Conservation (phyloP, 2,329 filamentous ascomycete genomes). For the Cercospora sojina region DNA sequence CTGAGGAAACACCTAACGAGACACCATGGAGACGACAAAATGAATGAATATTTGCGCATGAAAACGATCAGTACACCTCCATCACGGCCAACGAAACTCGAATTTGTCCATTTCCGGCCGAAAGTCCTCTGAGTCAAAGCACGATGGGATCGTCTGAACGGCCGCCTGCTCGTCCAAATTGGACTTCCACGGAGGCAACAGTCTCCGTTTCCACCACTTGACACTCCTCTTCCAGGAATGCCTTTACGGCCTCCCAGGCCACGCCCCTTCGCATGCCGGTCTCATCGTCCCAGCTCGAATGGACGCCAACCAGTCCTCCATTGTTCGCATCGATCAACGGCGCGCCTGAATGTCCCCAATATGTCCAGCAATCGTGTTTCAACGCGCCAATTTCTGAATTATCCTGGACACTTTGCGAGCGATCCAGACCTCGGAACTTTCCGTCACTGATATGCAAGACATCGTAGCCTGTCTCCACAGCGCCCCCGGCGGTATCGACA, state of each 20-base stretch:
- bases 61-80: neutral
- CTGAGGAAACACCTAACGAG: neutral
- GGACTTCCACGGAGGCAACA: neutral
- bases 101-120: neutral
- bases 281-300: slow-evolving; percentile 56
- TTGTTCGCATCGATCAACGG: slow-evolving; percentile 46
- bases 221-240: slow-evolving; percentile 39
- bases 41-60: neutral
- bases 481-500: slow-evolving; percentile 24
- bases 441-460: slow-evolving; percentile 51
- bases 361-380: slow-evolving; percentile 58
- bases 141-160: neutral
- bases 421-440: slow-evolving; percentile 42
- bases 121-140: neutral
- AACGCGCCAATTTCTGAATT: slow-evolving; percentile 54
- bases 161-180: neutral
- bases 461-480: slow-evolving; percentile 47
- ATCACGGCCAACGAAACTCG: neutral
- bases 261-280: slow-evolving; percentile 54
- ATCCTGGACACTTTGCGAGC: slow-evolving; percentile 48
- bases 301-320: slow-evolving; percentile 50
- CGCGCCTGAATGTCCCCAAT: slow-evolving; percentile 58
- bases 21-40: neutral
- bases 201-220: neutral
- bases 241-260: slow-evolving; percentile 46